phyloP scores from a whole-genome alignment of 1,139 yeast species.

The Starmera stellimalicola region DNA sequence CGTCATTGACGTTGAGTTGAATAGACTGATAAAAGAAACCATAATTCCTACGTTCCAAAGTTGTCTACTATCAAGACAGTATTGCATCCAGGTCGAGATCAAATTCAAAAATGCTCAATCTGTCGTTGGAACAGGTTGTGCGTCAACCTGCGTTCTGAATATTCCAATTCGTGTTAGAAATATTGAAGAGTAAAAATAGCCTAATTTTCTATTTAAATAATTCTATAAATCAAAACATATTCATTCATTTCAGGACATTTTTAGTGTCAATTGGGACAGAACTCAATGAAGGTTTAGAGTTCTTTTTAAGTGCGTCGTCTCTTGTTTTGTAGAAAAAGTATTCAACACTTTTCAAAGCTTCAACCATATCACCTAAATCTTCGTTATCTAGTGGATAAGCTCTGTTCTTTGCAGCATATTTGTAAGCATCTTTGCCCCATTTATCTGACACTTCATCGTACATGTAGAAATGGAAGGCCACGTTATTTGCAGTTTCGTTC shows the following conservation, averaged over 20 bases:
- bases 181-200: conserved; percentile 6
- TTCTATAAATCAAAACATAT: neutral
- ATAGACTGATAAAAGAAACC: conserved; percentile 26
- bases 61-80: conserved; percentile 43
- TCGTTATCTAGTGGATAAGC: conserved; percentile 19
- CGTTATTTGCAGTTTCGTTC: conserved; percentile 14
- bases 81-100: conserved; percentile 28
- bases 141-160: conserved; percentile 17
- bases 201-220: neutral
- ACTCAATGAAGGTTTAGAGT: neutral
- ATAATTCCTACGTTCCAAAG: conserved; percentile 50
- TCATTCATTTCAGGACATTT: neutral
- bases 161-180: conserved; percentile 28
- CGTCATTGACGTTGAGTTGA: conserved; percentile 20
- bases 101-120: conserved; percentile 24
- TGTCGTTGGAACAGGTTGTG: no score
- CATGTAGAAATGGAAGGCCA: conserved; percentile 25
- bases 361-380: conserved; percentile 14
- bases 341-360: conserved; percentile 17
- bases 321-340: conserved; percentile 16
- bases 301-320: conserved; percentile 3
- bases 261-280: neutral
- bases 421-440: conserved; percentile 19
- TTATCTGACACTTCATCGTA: conserved; percentile 18
- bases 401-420: conserved; percentile 23